Percentiles rank a stretch among this genome's conserved stretches.
Evolutionary conservation across 345 rosid species (phyloP).

Genomic region (Linum lewisii): DNA sequence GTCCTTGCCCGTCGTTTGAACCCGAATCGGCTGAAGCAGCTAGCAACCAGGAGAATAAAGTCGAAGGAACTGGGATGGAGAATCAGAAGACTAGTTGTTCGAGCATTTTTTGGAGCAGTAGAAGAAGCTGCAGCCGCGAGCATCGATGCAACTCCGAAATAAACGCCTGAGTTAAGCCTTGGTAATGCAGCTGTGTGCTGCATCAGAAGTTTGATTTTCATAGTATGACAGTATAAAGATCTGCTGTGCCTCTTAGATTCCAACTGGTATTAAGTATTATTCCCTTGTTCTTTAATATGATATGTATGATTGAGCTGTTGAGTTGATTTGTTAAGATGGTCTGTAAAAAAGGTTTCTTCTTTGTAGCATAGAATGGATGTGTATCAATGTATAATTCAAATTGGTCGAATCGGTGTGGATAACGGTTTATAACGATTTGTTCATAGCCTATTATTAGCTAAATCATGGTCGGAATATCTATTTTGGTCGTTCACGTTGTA

Average conservation of each 20-base stretch:
- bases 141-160: conserved; percentile 96
- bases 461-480: too few relatives aligned
- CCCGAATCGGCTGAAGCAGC: conserved; percentile 42
- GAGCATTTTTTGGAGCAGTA: conserved; percentile 84
- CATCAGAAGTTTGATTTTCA: too few relatives aligned
- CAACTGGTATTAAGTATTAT: too few relatives aligned
- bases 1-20: conserved; percentile 76
- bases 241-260: too few relatives aligned
- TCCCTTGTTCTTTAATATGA: not conserved
- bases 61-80: conserved; percentile 65
- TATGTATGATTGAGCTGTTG: not conserved
- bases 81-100: conserved; percentile 61
- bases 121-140: conserved; percentile 99
- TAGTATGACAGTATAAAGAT: not conserved
- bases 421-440: too few relatives aligned
- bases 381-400: too few relatives aligned
- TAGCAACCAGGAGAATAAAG: conserved; percentile 58
- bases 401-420: too few relatives aligned
- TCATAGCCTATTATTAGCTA: too few relatives aligned
- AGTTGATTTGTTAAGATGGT: not conserved
- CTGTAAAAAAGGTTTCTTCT: too few relatives aligned
- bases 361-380: too few relatives aligned
- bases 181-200: too few relatives aligned
- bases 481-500: too few relatives aligned
- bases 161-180: conserved; percentile 82